Evolutionary conservation across 2,329 filamentous ascomycete species (phyloP).

Genomic region (Parascedosporium putredinis): DNA sequence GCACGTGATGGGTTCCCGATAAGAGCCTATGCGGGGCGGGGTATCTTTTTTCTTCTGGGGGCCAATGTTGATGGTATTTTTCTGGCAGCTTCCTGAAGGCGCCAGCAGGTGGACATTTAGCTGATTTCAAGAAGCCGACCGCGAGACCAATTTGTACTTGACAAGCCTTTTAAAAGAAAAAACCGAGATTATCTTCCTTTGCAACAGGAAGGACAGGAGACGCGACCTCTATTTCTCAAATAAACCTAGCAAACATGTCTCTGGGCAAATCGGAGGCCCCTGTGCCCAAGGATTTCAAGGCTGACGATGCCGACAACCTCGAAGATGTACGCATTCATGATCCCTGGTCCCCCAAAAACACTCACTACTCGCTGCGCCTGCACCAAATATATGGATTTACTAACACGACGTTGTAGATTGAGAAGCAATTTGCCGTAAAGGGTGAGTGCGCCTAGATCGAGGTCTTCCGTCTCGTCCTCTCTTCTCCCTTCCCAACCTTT

Average conservation of each 20-base stretch:
- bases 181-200: background rate
- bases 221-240: background rate
- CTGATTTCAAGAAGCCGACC: background rate
- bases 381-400: background rate
- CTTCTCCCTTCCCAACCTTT: background rate
- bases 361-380: conserved; percentile 1
- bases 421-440: conserved; percentile 99
- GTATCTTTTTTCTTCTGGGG: background rate
- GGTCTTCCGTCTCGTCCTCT: background rate
- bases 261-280: no score
- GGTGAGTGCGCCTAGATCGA: no score
- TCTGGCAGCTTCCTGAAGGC: conserved; percentile 1
- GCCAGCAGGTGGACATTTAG: background rate
- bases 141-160: no score
- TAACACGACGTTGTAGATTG: conserved; percentile 67
- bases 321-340: conserved; percentile 45
- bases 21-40: conserved; percentile 1
- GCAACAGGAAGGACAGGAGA: no score
- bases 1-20: background rate
- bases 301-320: conserved; percentile 44
- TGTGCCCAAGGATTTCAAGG: conserved; percentile 46
- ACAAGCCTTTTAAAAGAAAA: background rate
- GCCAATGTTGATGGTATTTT: background rate
- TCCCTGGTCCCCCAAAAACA: no score
- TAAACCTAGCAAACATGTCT: conserved; percentile 3